Conservation (phyloP, 441 rosid species). For the Euphorbia corollata region DNA sequence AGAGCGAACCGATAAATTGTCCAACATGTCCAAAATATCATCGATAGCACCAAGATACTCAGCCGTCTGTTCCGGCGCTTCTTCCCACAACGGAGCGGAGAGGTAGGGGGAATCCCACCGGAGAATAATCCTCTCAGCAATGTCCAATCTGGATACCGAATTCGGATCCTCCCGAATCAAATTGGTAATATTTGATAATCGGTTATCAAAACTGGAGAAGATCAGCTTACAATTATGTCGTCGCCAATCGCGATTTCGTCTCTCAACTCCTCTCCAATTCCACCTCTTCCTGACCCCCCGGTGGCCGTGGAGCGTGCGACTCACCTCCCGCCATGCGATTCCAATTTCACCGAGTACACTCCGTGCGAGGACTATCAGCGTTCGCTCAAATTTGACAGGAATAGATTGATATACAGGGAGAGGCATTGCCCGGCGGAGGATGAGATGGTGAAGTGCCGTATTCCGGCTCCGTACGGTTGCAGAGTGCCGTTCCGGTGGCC, state of each 20-base stretch:
- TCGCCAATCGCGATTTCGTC: slow-evolving; percentile 18
- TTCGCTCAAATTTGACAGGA: slow-evolving; percentile 47
- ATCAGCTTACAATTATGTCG: slow-evolving; percentile 29
- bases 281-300: not conserved
- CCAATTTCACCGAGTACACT: slow-evolving; percentile 46
- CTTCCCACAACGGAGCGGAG: slow-evolving; percentile 51
- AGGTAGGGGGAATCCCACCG: slow-evolving; percentile 41
- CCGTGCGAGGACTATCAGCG: slow-evolving; percentile 69
- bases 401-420: slow-evolving; percentile 60
- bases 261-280: slow-evolving; percentile 9
- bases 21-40: slow-evolving; percentile 54
- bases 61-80: slow-evolving; percentile 51
- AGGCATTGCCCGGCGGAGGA: slow-evolving; percentile 68
- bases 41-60: slow-evolving; percentile 72
- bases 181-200: slow-evolving; percentile 79
- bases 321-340: slow-evolving; percentile 39
- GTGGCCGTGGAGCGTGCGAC: slow-evolving; percentile 10
- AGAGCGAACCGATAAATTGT: slow-evolving; percentile 36
- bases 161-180: slow-evolving; percentile 35
- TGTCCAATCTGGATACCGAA: slow-evolving; percentile 35
- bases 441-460: slow-evolving; percentile 51
- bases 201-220: slow-evolving; percentile 90
- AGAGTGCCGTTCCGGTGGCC: slow-evolving; percentile 81
- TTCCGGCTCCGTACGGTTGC: slow-evolving; percentile 79
- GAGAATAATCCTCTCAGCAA: slow-evolving; percentile 36